Conservation (phyloP, 2,329 filamentous ascomycete species). For the Clonostachys sp. region DNA sequence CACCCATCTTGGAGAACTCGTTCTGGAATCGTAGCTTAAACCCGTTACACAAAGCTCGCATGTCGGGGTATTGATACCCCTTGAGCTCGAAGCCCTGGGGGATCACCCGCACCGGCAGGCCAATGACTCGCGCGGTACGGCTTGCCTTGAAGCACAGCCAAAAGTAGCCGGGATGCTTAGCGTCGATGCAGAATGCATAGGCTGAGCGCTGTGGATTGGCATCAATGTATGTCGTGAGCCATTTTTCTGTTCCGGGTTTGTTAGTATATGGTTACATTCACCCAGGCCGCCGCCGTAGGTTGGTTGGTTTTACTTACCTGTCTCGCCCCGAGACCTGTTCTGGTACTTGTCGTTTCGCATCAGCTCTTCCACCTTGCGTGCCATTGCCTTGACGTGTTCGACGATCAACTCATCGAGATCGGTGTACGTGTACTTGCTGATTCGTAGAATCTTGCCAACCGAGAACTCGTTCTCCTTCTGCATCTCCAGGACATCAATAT, state of each 20-base stretch:
- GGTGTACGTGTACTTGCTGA: slow-evolving; percentile 87
- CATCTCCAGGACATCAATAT: slow-evolving; percentile 94
- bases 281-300: neutral
- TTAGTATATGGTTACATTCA: slow-evolving; percentile 8
- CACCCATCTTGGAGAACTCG: slow-evolving; percentile 59
- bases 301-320: slow-evolving; percentile 58
- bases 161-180: slow-evolving; percentile 91
- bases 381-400: slow-evolving; percentile 96
- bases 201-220: slow-evolving; percentile 91
- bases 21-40: slow-evolving; percentile 80
- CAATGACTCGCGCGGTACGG: slow-evolving; percentile 64
- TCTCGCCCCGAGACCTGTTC: slow-evolving; percentile 70
- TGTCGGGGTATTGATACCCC: slow-evolving; percentile 86
- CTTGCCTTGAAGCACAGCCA: slow-evolving; percentile 95
- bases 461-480: slow-evolving; percentile 98
- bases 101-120: slow-evolving; percentile 84
- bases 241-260: slow-evolving; percentile 62
- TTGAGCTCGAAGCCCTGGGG: slow-evolving; percentile 91
- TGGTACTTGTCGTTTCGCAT: slow-evolving; percentile 94
- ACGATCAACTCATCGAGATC: slow-evolving; percentile 98
- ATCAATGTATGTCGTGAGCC: slow-evolving; percentile 92
- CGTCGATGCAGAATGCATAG: slow-evolving; percentile 94
- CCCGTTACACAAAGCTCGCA: slow-evolving; percentile 92
- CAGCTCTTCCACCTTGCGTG: slow-evolving; percentile 94
- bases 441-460: slow-evolving; percentile 78